These are phyloP conservation scores for Podospora pseudoanserina DNA, from an alignment of 495 filamentous ascomycete species.

Conservation along the genomic window DNA sequence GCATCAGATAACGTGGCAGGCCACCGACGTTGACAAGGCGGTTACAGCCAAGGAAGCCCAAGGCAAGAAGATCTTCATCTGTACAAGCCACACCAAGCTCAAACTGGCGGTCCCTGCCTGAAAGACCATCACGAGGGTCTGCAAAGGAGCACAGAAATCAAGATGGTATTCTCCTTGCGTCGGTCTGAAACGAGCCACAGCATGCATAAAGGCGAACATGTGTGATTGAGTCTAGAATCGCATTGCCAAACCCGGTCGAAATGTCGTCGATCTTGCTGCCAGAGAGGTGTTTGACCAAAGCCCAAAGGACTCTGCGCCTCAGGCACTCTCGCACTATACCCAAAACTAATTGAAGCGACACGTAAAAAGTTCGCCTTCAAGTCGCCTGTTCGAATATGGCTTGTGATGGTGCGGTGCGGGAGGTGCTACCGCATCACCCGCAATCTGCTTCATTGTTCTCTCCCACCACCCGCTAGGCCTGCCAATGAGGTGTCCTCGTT, in stretches of 20 bases:
- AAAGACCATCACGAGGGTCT: background rate
- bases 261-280: background rate
- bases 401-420: too few relatives aligned
- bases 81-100: background rate
- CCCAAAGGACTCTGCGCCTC: background rate
- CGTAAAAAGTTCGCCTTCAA: background rate
- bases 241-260: background rate
- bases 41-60: background rate
- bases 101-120: background rate
- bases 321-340: background rate
- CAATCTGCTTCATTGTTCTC: background rate
- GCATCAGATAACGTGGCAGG: background rate
- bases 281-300: background rate
- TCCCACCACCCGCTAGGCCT: background rate
- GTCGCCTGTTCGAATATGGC: background rate
- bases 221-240: background rate
- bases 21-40: background rate
- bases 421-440: too few relatives aligned
- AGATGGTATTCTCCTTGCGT: background rate
- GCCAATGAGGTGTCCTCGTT: too few relatives aligned
- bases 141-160: conserved; percentile 5
- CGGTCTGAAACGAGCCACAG: conserved; percentile 12
- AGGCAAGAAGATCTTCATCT: background rate
- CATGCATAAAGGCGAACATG: background rate
- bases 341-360: background rate